These are phyloP conservation scores for Diospyros kaki DNA, from an alignment of 148 eudicot species.

Conservation along the genomic window DNA sequence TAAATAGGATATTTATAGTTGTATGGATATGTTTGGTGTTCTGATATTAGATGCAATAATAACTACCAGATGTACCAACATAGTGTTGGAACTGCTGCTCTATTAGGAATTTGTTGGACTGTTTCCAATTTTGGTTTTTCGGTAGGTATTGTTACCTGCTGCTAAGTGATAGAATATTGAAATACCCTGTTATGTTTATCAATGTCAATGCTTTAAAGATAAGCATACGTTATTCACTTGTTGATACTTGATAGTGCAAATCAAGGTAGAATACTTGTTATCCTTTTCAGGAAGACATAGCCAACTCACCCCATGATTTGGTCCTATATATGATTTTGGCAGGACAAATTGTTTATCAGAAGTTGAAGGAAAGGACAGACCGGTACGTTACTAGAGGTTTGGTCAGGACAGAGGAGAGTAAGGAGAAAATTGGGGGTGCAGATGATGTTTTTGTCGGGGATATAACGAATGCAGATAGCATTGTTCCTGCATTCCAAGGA, in stretches of 20 bases:
- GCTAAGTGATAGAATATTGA: not conserved
- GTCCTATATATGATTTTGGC: constrained; percentile 3
- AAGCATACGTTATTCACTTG: not conserved
- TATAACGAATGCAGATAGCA: constrained; percentile 55
- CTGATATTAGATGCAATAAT: not conserved
- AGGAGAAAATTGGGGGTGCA: constrained; percentile 76
- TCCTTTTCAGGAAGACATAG: no score
- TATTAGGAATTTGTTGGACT: not conserved
- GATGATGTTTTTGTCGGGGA: constrained; percentile 94
- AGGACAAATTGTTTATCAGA: constrained; percentile 89
- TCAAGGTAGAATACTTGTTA: no score
- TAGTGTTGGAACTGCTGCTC: not conserved
- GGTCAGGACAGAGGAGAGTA: constrained; percentile 83
- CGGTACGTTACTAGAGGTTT: constrained; percentile 70
- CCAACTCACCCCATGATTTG: not conserved
- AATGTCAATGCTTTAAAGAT: not conserved
- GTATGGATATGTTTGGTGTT: not conserved
- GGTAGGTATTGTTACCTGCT: no score
- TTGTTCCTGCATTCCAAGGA: constrained; percentile 68
- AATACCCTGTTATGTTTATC: not conserved
- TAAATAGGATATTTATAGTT: not conserved
- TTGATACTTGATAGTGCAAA: not conserved
- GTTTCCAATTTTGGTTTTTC: no score
- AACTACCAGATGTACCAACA: not conserved
- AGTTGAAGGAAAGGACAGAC: constrained; percentile 71